Conservation (phyloP, 352 stramenopile genomes). For the Pythium vanterpoolii region DNA sequence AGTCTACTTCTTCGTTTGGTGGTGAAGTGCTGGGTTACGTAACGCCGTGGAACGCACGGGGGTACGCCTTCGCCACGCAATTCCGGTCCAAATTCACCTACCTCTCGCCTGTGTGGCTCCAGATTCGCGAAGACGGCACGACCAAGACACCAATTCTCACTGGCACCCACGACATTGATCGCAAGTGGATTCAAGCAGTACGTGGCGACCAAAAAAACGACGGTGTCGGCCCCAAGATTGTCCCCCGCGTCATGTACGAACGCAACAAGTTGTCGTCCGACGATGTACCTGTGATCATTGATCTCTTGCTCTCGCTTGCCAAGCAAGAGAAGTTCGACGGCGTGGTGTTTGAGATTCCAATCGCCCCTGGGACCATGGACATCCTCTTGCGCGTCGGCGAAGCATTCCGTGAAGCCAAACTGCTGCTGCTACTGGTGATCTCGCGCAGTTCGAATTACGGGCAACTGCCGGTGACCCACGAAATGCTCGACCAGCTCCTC, state of each 20-base stretch:
- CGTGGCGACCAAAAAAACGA: slow-evolving; percentile 9
- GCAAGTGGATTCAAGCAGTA: slow-evolving; percentile 47
- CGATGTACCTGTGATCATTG: slow-evolving; percentile 57
- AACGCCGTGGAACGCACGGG: slow-evolving; percentile 76
- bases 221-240: slow-evolving; percentile 36
- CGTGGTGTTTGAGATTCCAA: slow-evolving; percentile 75
- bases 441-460: slow-evolving; percentile 52
- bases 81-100: slow-evolving; percentile 80
- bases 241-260: slow-evolving; percentile 79
- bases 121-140: slow-evolving; percentile 53
- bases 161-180: slow-evolving; percentile 68
- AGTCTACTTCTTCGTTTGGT: slow-evolving; percentile 32
- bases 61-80: slow-evolving; percentile 67
- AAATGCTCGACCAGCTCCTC: slow-evolving; percentile 52
- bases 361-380: slow-evolving; percentile 53
- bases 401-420: slow-evolving; percentile 40
- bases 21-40: slow-evolving; percentile 74
- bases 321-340: slow-evolving; percentile 54
- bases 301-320: slow-evolving; percentile 39
- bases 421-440: slow-evolving; percentile 67
- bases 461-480: slow-evolving; percentile 45
- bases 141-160: slow-evolving; percentile 51
- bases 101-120: slow-evolving; percentile 80
- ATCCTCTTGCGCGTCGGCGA: slow-evolving; percentile 55
- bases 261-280: slow-evolving; percentile 50